Percentiles rank a stretch among this genome's conserved stretches.
Conservation (phyloP, 345 rosid species). For the Capsella bursapastoris region DNA sequence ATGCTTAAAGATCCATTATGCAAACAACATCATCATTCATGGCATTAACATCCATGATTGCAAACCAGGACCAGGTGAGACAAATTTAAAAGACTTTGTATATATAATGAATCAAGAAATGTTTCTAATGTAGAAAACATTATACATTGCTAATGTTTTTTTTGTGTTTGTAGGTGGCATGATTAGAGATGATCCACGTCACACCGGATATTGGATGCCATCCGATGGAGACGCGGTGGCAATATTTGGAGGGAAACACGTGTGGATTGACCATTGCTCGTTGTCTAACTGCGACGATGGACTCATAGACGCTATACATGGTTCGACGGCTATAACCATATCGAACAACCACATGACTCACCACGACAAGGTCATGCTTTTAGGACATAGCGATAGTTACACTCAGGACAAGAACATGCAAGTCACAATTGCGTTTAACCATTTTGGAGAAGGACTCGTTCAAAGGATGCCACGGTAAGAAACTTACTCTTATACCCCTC, state of each 20-base stretch:
- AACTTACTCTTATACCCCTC: neutral
- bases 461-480: constrained; percentile 83
- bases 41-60: constrained; percentile 79
- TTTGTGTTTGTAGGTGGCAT: constrained; percentile 35
- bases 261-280: constrained; percentile 84
- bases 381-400: constrained; percentile 73
- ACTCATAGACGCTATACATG: constrained; percentile 75
- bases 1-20: constrained; percentile 69
- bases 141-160: neutral
- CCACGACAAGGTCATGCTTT: constrained; percentile 82
- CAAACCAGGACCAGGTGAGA: constrained; percentile 47
- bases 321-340: constrained; percentile 80
- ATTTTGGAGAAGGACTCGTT: constrained; percentile 84
- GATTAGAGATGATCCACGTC: constrained; percentile 62
- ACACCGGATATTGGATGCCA: constrained; percentile 57
- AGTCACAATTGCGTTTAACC: constrained; percentile 82
- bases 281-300: constrained; percentile 78
- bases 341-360: constrained; percentile 85
- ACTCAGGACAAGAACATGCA: constrained; percentile 76
- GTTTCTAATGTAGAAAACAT: neutral
- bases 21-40: constrained; percentile 72
- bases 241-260: constrained; percentile 56
- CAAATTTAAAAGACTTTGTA: neutral
- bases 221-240: constrained; percentile 78
- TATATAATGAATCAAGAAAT: no score